These are phyloP conservation scores for Ceratocystis destructans DNA, from an alignment of 2,329 filamentous ascomycete species.

Conservation along the genomic window DNA sequence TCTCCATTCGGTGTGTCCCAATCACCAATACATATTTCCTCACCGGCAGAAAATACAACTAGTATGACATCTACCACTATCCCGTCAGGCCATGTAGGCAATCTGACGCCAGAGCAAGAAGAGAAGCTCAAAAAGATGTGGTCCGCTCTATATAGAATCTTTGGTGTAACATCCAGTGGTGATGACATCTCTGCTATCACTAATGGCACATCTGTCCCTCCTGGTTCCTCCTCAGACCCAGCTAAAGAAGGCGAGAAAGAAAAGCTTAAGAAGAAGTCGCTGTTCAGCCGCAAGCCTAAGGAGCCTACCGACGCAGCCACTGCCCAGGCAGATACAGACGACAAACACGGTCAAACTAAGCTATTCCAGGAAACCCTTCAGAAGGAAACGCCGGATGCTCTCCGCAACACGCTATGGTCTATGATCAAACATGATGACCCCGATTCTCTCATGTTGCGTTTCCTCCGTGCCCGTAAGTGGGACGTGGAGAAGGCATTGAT, in stretches of 20 bases:
- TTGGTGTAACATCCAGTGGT: slow-evolving; percentile 41
- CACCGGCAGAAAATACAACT: not conserved
- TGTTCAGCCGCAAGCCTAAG: slow-evolving; percentile 52
- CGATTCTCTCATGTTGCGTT: slow-evolving; percentile 68
- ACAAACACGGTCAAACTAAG: slow-evolving; percentile 87
- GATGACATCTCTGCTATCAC: not conserved
- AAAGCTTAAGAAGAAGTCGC: slow-evolving; percentile 58
- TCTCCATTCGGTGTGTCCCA: not conserved
- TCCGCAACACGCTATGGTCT: slow-evolving; percentile 72
- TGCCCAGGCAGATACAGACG: slow-evolving; percentile 46
- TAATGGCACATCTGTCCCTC: slow-evolving; percentile 23
- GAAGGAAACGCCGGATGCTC: slow-evolving; percentile 59
- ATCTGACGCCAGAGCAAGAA: slow-evolving; percentile 79
- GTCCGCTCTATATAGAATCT: slow-evolving; percentile 60
- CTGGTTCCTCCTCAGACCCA: slow-evolving; percentile 24
- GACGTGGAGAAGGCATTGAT: slow-evolving; percentile 83
- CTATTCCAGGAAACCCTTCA: slow-evolving; percentile 72
- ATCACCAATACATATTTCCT: not conserved
- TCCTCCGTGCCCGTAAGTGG: slow-evolving; percentile 86
- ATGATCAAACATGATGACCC: slow-evolving; percentile 96
- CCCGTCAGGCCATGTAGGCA: slow-evolving; percentile 61
- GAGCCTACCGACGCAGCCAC: slow-evolving; percentile 35
- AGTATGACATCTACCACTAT: slow-evolving; percentile 29
- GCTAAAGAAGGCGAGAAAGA: slow-evolving; percentile 40
- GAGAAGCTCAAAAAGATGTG: slow-evolving; percentile 80